phyloP scores from a whole-genome alignment of 495 filamentous ascomycete species.

The Niebla homalea region DNA sequence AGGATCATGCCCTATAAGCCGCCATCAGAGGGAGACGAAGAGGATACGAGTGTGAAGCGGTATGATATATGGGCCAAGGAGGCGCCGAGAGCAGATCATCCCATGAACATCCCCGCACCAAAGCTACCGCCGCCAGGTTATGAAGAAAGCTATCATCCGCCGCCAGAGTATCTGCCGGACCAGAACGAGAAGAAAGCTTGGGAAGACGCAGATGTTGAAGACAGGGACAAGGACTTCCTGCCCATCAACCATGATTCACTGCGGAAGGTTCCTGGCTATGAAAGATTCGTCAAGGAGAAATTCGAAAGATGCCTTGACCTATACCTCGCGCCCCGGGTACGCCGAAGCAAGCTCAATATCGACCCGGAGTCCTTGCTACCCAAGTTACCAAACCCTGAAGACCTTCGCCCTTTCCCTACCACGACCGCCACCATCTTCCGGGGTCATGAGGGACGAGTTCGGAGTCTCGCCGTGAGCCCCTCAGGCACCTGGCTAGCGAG shows the following conservation, averaged over 20 bases:
- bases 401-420: constrained; percentile 87
- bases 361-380: constrained; percentile 87
- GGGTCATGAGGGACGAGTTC: constrained; percentile 80
- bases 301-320: constrained; percentile 93
- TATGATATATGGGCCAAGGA: constrained; percentile 97
- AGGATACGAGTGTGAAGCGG: constrained; percentile 53
- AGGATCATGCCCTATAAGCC: constrained; percentile 85
- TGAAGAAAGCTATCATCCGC: constrained; percentile 93
- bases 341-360: constrained; percentile 90
- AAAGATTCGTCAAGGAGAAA: constrained; percentile 79
- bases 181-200: constrained; percentile 74
- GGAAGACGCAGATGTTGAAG: constrained; percentile 80
- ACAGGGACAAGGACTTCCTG: constrained; percentile 78
- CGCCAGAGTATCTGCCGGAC: constrained; percentile 82
- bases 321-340: constrained; percentile 83
- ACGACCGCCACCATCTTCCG: constrained; percentile 68
- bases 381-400: constrained; percentile 87
- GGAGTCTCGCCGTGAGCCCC: constrained; percentile 68
- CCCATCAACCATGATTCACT: constrained; percentile 69
- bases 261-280: constrained; percentile 86
- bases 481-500: constrained; percentile 68
- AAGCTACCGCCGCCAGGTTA: constrained; percentile 90
- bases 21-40: constrained; percentile 57
- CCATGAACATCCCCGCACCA: constrained; percentile 93
- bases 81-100: constrained; percentile 63